Percentiles rank a stretch among this genome's conserved stretches.
These are phyloP conservation scores for Ophiocordyceps sinensis DNA, from an alignment of 2,329 filamentous ascomycete species.

Conservation along the genomic window DNA sequence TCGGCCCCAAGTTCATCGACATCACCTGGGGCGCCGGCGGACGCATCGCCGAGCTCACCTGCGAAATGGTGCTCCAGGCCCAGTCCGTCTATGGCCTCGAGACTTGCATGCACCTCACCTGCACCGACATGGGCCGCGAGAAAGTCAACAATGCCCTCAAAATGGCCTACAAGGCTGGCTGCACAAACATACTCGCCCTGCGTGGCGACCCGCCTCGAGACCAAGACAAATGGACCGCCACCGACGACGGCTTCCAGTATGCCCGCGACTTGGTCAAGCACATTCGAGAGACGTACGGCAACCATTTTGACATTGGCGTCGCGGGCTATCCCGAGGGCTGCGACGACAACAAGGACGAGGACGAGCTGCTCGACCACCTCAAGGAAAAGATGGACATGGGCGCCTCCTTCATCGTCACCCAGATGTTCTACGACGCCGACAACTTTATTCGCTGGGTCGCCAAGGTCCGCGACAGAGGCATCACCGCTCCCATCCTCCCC, in stretches of 20 bases:
- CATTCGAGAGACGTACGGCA: constrained; percentile 56
- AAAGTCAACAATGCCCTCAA: constrained; percentile 82
- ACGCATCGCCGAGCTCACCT: constrained; percentile 77
- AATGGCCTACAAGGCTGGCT: constrained; percentile 84
- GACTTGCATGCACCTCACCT: constrained; percentile 98
- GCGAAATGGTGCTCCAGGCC: constrained; percentile 93
- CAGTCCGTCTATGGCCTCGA: constrained; percentile 92
- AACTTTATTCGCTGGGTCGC: constrained; percentile 86
- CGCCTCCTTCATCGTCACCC: constrained; percentile 85
- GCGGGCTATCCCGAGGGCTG: constrained; percentile 93
- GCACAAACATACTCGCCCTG: constrained; percentile 91
- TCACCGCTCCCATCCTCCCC: constrained; percentile 68
- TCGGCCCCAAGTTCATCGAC: constrained; percentile 92
- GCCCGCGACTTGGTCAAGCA: constrained; percentile 81
- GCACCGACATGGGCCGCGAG: constrained; percentile 90
- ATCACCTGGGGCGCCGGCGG: constrained; percentile 97
- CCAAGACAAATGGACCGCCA: constrained; percentile 82
- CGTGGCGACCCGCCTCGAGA: constrained; percentile 89
- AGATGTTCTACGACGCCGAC: constrained; percentile 99
- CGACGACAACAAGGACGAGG: constrained; percentile 82
- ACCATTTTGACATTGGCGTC: constrained; percentile 89
- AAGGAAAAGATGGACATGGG: constrained; percentile 97
- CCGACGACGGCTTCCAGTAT: constrained; percentile 78
- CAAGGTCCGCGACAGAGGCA: constrained; percentile 73
- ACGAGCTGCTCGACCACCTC: constrained; percentile 73